phyloP scores from a whole-genome alignment of 1,139 yeast genomes.

The Scheffersomyces illinoinensis region DNA sequence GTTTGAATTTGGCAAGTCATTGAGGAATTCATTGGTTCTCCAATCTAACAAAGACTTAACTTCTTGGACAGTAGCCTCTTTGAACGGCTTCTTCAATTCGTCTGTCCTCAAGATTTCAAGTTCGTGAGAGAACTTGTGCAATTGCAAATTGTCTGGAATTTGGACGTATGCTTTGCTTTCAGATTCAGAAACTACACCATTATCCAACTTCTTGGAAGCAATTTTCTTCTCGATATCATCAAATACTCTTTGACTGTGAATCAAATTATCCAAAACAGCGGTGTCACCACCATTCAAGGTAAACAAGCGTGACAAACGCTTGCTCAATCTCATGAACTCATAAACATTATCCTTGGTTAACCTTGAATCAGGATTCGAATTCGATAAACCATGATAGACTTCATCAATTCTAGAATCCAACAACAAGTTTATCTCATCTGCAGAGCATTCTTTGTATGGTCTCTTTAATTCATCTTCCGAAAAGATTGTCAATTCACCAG shows the following conservation, averaged over 20 bases:
- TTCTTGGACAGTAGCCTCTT: conserved; percentile 10
- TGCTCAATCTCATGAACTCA: conserved; percentile 21
- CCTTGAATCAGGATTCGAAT: conserved; percentile 17
- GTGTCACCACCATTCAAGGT: conserved; percentile 31
- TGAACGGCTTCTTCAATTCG: conserved; percentile 11
- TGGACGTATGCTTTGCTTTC: conserved; percentile 13
- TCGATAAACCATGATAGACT: conserved; percentile 6
- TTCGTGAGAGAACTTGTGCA: conserved; percentile 17
- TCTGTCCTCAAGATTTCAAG: conserved; percentile 12
- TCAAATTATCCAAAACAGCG: conserved; percentile 33
- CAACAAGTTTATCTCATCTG: conserved; percentile 12
- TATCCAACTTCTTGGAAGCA: conserved; percentile 6
- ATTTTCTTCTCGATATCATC: conserved; percentile 22
- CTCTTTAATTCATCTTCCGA: conserved; percentile 15
- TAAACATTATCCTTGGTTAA: conserved; percentile 19
- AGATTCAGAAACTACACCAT: neutral
- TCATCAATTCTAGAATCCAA: conserved; percentile 22
- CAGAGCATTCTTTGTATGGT: conserved; percentile 12
- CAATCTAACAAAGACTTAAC: conserved; percentile 18
- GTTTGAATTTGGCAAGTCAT: conserved; percentile 3
- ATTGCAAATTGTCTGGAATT: conserved; percentile 23
- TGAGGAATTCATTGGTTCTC: conserved; percentile 19
- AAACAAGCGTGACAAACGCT: conserved; percentile 24
- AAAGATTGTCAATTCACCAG: conserved; percentile 5
- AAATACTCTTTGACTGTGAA: conserved; percentile 27